Evolutionary conservation across 768 basidiomycete species (phyloP).

Genomic region (Amanita phalloides): DNA sequence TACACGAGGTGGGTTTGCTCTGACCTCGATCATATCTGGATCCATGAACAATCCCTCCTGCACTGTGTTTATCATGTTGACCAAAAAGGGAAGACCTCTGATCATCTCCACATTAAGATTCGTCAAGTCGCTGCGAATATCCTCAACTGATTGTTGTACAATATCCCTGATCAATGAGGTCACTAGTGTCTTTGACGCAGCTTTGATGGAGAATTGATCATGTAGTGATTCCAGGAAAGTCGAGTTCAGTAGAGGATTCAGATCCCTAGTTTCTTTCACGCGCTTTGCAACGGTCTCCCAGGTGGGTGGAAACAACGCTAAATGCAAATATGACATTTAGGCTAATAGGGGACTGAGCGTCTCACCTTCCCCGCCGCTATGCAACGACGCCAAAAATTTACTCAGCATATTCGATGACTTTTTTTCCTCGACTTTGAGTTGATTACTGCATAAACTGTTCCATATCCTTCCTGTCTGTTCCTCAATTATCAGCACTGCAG

Average conservation of each 20-base stretch:
- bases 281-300: slow-evolving; percentile 31
- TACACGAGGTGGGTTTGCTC: slow-evolving; percentile 8
- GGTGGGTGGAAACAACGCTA: slow-evolving; percentile 30
- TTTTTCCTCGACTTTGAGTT: slow-evolving; percentile 35
- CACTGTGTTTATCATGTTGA: slow-evolving; percentile 40
- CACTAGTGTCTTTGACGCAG: slow-evolving; percentile 9
- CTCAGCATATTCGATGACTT: slow-evolving; percentile 33
- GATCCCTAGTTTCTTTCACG: slow-evolving; percentile 15
- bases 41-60: slow-evolving; percentile 39
- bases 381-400: slow-evolving; percentile 27
- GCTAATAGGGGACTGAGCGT: background rate
- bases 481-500: slow-evolving; percentile 22
- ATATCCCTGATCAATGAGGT: background rate
- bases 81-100: slow-evolving; percentile 16
- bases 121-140: slow-evolving; percentile 4
- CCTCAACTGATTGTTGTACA: background rate
- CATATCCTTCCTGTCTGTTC: slow-evolving; percentile 38
- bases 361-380: slow-evolving; percentile 17
- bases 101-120: background rate
- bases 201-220: slow-evolving; percentile 24
- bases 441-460: slow-evolving; percentile 31
- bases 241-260: slow-evolving; percentile 26
- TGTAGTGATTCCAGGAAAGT: slow-evolving; percentile 35
- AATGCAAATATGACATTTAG: background rate
- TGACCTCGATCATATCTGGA: slow-evolving; percentile 30